phyloP scores from a whole-genome alignment of 176 grass and related monocot species.

The Triticum monococcum region DNA sequence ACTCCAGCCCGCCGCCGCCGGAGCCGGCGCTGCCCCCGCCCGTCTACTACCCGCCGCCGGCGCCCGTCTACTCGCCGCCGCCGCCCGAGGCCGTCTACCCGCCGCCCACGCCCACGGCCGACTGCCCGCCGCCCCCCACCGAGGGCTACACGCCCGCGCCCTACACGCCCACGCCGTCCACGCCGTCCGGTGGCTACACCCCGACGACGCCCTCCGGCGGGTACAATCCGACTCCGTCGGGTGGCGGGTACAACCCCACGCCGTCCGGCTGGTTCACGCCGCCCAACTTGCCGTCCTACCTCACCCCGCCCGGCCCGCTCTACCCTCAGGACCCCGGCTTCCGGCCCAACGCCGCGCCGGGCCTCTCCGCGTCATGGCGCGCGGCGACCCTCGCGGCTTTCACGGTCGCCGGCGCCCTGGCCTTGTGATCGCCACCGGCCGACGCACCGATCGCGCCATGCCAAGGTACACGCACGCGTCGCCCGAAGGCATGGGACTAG shows the following conservation, averaged over 20 bases:
- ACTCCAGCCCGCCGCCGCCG: conserved; percentile 71
- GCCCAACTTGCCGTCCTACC: conserved; percentile 54
- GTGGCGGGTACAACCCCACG: conserved; percentile 22
- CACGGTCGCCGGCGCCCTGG: conserved; percentile 14
- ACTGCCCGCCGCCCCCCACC: conserved; percentile 54
- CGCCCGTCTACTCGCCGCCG: conserved; percentile 12
- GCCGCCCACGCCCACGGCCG: background rate
- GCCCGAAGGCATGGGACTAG: background rate
- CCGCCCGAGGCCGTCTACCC: background rate
- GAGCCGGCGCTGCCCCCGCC: conserved; percentile 24
- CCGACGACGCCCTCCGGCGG: conserved; percentile 1
- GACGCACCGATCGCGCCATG: background rate
- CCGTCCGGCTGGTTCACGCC: conserved; percentile 47
- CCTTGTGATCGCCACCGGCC: conserved; percentile 28
- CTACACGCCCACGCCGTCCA: conserved; percentile 24
- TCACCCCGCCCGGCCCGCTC: conserved; percentile 45
- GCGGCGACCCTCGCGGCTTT: background rate
- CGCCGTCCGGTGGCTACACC: background rate
- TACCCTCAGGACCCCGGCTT: conserved; percentile 71
- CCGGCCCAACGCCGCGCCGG: conserved; percentile 36
- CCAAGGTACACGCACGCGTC: background rate
- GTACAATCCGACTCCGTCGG: conserved; percentile 36
- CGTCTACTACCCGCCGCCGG: conserved; percentile 32
- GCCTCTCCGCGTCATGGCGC: background rate
- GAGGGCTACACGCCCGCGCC: conserved; percentile 22